Percentiles rank a stretch among this genome's conserved stretches.
Conservation (phyloP, 495 filamentous ascomycete genomes). For the Penicillium nucicola region DNA sequence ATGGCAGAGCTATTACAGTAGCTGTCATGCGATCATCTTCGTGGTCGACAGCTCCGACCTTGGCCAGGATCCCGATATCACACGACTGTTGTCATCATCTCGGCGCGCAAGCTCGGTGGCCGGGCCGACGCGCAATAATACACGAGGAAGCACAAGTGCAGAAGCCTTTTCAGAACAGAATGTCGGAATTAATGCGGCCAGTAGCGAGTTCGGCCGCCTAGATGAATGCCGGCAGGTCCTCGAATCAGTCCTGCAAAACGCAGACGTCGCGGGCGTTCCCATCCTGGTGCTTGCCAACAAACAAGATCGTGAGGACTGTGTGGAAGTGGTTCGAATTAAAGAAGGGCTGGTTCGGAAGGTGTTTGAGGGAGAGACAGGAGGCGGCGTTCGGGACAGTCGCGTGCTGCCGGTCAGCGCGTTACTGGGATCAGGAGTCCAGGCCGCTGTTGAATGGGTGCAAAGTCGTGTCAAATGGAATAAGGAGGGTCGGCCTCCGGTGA, state of each 20-base stretch:
- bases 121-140: conserved; percentile 14
- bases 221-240: conserved; percentile 87
- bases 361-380: conserved; percentile 88
- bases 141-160: conserved; percentile 1
- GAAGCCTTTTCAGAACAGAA: conserved; percentile 34
- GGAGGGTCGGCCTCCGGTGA: conserved; percentile 85
- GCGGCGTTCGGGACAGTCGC: conserved; percentile 78
- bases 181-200: conserved; percentile 42
- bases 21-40: conserved; percentile 95
- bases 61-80: conserved; percentile 65
- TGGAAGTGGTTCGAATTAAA: conserved; percentile 96
- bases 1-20: conserved; percentile 93
- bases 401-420: conserved; percentile 90
- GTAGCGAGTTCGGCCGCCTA: conserved; percentile 61
- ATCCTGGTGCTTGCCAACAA: conserved; percentile 94
- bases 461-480: conserved; percentile 93
- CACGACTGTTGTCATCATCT: conserved; percentile 24
- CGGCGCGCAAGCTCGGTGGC: conserved; percentile 32
- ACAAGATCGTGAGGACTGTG: conserved; percentile 94
- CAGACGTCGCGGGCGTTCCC: conserved; percentile 85
- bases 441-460: conserved; percentile 94
- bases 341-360: conserved; percentile 91
- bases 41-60: conserved; percentile 93
- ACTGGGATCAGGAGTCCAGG: conserved; percentile 84
- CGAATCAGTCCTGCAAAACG: conserved; percentile 77